Conservation (phyloP, 2,329 filamentous ascomycete species). For the Basipetospora chlamydospora region DNA sequence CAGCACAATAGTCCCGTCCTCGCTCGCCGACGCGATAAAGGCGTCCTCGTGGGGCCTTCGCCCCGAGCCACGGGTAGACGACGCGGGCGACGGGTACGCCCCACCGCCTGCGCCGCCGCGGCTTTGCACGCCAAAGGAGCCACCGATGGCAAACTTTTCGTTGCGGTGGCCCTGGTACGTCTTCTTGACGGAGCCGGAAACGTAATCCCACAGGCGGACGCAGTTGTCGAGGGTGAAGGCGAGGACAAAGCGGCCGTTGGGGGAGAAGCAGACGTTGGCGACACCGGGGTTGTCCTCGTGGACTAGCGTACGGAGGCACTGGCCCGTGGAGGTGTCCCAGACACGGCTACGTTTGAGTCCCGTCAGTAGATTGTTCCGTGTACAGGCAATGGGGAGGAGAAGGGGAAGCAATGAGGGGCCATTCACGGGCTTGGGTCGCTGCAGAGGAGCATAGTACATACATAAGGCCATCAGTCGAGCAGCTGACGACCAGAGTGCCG, state of each 20-base stretch:
- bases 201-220: constrained; percentile 88
- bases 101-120: constrained; percentile 3
- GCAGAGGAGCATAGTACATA: no score
- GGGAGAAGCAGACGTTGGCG: constrained; percentile 77
- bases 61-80: no score
- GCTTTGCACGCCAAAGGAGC: constrained; percentile 55
- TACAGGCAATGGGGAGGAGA: background rate
- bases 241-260: constrained; percentile 85
- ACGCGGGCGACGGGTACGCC: no score
- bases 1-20: constrained; percentile 70
- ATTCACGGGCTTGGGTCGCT: no score
- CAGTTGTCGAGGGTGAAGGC: constrained; percentile 86
- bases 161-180: constrained; percentile 93
- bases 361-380: background rate
- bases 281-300: constrained; percentile 87
- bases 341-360: constrained; percentile 45
- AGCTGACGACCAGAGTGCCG: constrained; percentile 82
- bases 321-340: constrained; percentile 91
- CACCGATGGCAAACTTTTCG: constrained; percentile 67
- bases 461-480: constrained; percentile 83
- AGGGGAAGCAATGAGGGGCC: no score
- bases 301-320: constrained; percentile 86
- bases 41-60: constrained; percentile 15
- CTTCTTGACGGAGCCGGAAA: constrained; percentile 81
- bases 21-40: constrained; percentile 73